Evolutionary conservation across 345 rosid species (phyloP), one percentile per base, ranked within the genome.

Genomic region (Salix arbutifolia): DNA sequence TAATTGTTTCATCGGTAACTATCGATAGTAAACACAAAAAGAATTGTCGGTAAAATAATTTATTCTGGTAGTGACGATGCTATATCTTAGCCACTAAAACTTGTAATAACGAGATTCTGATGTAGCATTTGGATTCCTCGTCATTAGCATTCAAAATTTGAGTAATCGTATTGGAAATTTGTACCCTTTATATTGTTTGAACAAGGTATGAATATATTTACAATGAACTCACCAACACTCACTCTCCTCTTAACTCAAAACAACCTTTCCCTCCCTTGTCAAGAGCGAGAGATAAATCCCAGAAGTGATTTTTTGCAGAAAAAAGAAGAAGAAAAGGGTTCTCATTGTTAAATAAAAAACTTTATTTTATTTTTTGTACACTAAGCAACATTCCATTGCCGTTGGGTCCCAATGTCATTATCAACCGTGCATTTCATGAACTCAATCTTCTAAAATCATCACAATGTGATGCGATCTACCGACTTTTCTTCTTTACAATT

Each of bases 391-490:
- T 40, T 58, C 72, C 17, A 76, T 60, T 40, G 62, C 19, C 46
- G 0, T 0, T 44, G 70, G 81, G 77, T 5, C 69, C 81, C 62
- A 66, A 52, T 19, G 58, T 19, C 37, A 60, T 17, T 31, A 78
- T 81, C 75, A 86, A 78, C 80, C 68, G 67, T 42, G 61, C 67
- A 73, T 73, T 85, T 84, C 69, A 89, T 83, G 88, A 83, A 71
- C 61, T 71, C 73, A 82, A 85, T 86, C 91, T 86, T 46, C 84
- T 77, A 76, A 84, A 87, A 87, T 88, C 87, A 88, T 90, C 72
- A 78, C 81, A 85, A 83, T 90, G 84, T 82, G 82, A 89, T 84
- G 92, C 88, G 84, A 90, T 90, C 89, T 78, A 85, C 90, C 92
- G 90, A 87, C 91, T 84, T 73, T 46, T 6, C 64, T 66, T 65